Conservation (phyloP, 2,329 filamentous ascomycete species). For the Fusarium pseudonygamai region DNA sequence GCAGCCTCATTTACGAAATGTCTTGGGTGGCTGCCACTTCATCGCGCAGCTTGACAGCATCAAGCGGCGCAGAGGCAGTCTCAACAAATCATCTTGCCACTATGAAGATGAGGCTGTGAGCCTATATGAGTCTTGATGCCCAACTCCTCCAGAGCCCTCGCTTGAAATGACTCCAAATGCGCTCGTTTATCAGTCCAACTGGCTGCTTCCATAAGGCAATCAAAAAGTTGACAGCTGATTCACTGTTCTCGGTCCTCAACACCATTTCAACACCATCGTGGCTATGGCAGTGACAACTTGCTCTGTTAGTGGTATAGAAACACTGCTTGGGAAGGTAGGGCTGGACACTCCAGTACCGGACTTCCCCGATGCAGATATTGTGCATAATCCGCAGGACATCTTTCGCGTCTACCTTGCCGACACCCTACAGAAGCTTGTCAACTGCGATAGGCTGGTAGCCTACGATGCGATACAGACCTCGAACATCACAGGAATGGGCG, state of each 20-base stretch:
- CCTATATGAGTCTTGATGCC: neutral
- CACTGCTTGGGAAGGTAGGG: conserved; percentile 33
- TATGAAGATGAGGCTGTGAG: neutral
- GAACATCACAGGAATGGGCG: conserved; percentile 39
- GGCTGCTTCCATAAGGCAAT: neutral
- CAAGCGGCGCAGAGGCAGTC: neutral
- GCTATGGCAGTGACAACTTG: conserved; percentile 40
- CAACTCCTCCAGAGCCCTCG: fast-evolving
- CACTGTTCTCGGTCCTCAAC: neutral
- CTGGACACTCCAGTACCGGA: conserved; percentile 38
- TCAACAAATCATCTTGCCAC: neutral
- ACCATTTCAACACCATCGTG: neutral
- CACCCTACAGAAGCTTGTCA: conserved; percentile 26
- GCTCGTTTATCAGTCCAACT: neutral
- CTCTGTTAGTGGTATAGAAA: conserved; percentile 31
- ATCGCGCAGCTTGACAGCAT: neutral
- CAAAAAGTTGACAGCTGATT: neutral
- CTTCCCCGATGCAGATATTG: conserved; percentile 32
- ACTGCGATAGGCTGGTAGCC: conserved; percentile 34
- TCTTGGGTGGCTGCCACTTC: fast-evolving
- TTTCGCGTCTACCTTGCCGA: conserved; percentile 41
- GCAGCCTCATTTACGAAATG: fast-evolving
- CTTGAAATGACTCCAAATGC: fast-evolving
- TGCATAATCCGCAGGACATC: conserved; percentile 42
- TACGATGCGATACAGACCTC: conserved; percentile 43